Evolutionary conservation across 805 yeast genomes (phyloP), one percentile per base, ranked within the genome.

Genomic region (Ogataea degrootiae): DNA sequence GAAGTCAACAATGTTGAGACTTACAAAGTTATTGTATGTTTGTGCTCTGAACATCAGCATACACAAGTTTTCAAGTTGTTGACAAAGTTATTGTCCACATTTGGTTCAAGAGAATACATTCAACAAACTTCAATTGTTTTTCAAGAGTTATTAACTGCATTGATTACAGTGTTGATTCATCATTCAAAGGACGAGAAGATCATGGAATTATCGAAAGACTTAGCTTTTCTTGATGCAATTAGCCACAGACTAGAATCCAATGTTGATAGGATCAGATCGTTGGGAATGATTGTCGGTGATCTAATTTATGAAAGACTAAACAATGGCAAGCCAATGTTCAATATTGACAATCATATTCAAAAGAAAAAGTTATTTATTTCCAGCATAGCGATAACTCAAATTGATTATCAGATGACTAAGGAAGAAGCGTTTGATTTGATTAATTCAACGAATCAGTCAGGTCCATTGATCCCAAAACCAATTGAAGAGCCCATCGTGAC

Each of bases 201-300:
- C 0, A 40, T 45, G 9, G 54, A 49, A 1, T 21, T 81, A 2
- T 60, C 79, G 4, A 60, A 57, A 12, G 65, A 72, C 8, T 45
- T 65, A 2, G 45, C 44, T 0, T 83, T 83, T 54, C 60, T 83
- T 15, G 59, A 68, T 22, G 73, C 79, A 0, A 70, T 85, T n/a
- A 75, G 85, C 0, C 65, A 71, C 43, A 68, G 83, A 35, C 67
- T 85, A n/a, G 72, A 71, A 23, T 76, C 85, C 0, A 70, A 71
- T 40, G 71, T 79, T 1, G 56, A 61, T 1, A 59, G 57, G n/a
- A 63, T 74, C 2, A 73, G 87, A 46, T 58, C 70, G 14, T 61
- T 82, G 33, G 90, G 83, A 0, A 77, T 84, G 61, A 57, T 75
- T 15, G 60, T 84, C 6, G 87, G 87, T 1, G 84, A 83, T 55